Evolutionary conservation across 305 asterid genomes (phyloP), one percentile per base, ranked within the genome.

Genomic region (Fraxinus baroniana): DNA sequence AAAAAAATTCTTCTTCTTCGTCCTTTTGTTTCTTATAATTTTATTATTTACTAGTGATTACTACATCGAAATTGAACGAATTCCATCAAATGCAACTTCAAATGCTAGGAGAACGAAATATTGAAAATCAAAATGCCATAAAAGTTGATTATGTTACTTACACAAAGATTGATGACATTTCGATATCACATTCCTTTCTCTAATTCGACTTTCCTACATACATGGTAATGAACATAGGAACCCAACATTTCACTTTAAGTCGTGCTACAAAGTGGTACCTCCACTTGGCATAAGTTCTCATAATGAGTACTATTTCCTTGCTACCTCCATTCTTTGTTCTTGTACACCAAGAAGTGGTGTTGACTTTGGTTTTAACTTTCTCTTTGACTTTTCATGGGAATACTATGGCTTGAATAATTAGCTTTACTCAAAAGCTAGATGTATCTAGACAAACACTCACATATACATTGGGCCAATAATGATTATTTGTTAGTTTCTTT

Each of bases 351-450:
- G 73, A 85, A 84, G 85, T 82, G 88, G 78, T 79, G 79, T 88
- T 88, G 91, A 87, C 90, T 83, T 22, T 64, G 5, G 85, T 79
- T 76, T 84, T 82, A 84, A 64, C 35, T 83, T 82, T 75, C 18
- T 86, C 60, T 89, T 89, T 90, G 85, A 89, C 80, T 79, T 86
- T 20, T 64, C 6, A 80, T 80, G 74, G 3, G 30, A 64, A 24
- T 22, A 24, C 33, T 2, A 64, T 17, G 66, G n/a, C 9, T n/a
- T 85, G 86, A 82, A 87, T 86, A 89, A 90, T 87, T 91, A 87
- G 89, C 93, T 90, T 91, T 86, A 86, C 87, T 82, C 89, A 84
- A 87, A 93, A 91, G 95, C 88, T 79, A 90, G 7, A 7, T 55
- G 18, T 55, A 5, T 55, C 1, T 20, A n/a, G 24, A 55, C 66